These are phyloP conservation scores for Phytophthora sansomeana DNA, from an alignment of 352 stramenopile genomes.

Conservation along the genomic window DNA sequence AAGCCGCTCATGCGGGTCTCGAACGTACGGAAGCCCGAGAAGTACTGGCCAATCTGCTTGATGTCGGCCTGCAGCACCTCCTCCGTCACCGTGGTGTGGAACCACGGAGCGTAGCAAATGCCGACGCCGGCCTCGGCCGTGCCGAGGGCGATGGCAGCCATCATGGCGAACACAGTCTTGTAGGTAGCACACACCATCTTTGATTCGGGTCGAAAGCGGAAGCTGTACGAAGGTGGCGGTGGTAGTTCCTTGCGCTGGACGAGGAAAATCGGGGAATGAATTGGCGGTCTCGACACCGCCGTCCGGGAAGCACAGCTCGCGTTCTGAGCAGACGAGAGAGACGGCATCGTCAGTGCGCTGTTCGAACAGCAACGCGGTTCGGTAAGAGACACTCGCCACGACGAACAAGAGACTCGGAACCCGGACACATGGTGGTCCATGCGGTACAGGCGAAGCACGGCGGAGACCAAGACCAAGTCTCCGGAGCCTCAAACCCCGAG, in stretches of 20 bases:
- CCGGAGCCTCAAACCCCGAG: constrained; percentile 17
- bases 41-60: constrained; percentile 48
- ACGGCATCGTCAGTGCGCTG: constrained; percentile 20
- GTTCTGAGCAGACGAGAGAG: constrained; percentile 29
- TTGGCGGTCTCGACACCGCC: too few relatives aligned
- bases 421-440: constrained; percentile 34
- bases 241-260: constrained; percentile 37
- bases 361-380: constrained; percentile 36
- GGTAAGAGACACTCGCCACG: constrained; percentile 36
- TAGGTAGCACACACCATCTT: constrained; percentile 50
- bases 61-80: constrained; percentile 47
- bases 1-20: constrained; percentile 59
- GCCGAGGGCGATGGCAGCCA: constrained; percentile 33
- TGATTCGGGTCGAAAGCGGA: too few relatives aligned
- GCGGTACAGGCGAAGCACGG: constrained; percentile 25
- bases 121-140: constrained; percentile 30
- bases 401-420: constrained; percentile 21
- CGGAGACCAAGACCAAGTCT: constrained; percentile 10
- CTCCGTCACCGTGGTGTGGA: constrained; percentile 44
- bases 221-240: constrained; percentile 2
- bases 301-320: not conserved
- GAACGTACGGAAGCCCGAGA: constrained; percentile 75
- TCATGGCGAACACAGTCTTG: constrained; percentile 44
- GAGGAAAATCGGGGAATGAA: constrained; percentile 45
- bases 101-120: constrained; percentile 74